Base-by-base conservation (phyloP, 345 rosid species). In the Boechera divaricarpa region DNA sequence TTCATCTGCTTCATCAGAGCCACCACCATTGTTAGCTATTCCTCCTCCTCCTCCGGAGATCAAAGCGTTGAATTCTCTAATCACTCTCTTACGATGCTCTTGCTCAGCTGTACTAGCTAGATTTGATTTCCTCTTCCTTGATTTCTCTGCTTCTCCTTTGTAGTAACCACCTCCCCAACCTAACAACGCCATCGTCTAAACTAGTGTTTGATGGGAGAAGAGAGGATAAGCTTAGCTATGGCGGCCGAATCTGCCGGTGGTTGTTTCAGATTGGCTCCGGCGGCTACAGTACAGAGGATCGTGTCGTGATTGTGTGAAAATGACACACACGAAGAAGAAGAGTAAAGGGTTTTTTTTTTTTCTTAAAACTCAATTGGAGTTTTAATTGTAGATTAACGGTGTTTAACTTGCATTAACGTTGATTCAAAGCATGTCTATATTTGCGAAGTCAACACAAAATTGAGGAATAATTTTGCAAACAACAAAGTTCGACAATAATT, bases 131-230 rank as follows among this genome's bases (percentile, higher is more conserved):
- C 74, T 86, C 10, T 65, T 68, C 61, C 85, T 86, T 4, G 78
- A 70, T 65, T 88, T 94, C 33, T 86, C 90, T 36, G 86, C 94
- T 47, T 92, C 97, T 1, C 97, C 97, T 60, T 86, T 92, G 77
- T 94, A 92, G 75, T 94, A 94, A 5, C 97, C 98, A 78, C 92
- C 97, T 29, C 97, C 97, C 98, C 97, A 94, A 0, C 87, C 92
- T 4, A 94, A 81, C 12, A 91, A 51, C 2, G 88, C 63, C 0
- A 21, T 21, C 24, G 24, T 21, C 24, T 21, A 21, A 1, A 21
- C 70, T 45, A 86, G 76, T 47, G 81, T 15, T 80, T 76, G 10
- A 86, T 72, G 9, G 77, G 64, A 47, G 69, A 76, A 45, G 81
- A 78, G 66, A 88, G 88, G 59, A 92, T 57, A 18, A 83, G 84